These are phyloP conservation scores for Colletotrichum lupini DNA, from an alignment of 2,329 filamentous ascomycete genomes.

Conservation along the genomic window DNA sequence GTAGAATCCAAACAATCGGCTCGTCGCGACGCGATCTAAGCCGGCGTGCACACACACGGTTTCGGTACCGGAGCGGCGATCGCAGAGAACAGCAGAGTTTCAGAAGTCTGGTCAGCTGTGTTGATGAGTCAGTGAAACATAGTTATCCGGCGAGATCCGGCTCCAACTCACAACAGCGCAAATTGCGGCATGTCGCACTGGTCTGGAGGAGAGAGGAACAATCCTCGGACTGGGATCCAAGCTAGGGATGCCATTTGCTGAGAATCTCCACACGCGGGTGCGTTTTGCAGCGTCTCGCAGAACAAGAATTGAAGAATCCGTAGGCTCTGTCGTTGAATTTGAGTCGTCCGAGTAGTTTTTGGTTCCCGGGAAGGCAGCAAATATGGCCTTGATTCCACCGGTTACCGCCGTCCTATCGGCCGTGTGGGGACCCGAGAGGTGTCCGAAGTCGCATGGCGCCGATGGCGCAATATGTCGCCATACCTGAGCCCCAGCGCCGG, in stretches of 20 bases:
- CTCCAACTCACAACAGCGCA: neutral
- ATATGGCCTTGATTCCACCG: neutral
- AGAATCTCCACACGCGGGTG: neutral
- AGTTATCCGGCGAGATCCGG: neutral
- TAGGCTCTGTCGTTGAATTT: neutral
- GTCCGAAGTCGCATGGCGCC: constrained; percentile 21
- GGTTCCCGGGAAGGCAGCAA: too few species aligned
- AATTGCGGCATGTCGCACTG: neutral
- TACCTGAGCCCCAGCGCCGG: constrained; percentile 2
- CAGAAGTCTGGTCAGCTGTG: constrained; percentile 6
- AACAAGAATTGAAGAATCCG: neutral
- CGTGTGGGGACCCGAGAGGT: constrained; percentile 12
- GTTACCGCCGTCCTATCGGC: constrained; percentile 6
- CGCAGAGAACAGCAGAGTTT: constrained; percentile 16
- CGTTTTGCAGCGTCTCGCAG: neutral
- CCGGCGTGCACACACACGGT: neutral
- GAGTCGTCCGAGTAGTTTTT: neutral
- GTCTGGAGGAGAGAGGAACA: neutral
- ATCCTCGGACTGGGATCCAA: neutral
- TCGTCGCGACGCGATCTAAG: constrained; percentile 26
- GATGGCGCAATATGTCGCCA: constrained; percentile 34
- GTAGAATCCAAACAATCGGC: neutral
- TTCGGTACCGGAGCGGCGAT: constrained; percentile 21
- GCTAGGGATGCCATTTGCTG: neutral
- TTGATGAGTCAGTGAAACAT: constrained; percentile 1